Percentiles rank a stretch among this genome's conserved stretches.
phyloP scores from a whole-genome alignment of 2,329 filamentous ascomycete species.

The Trichoderma breve region DNA sequence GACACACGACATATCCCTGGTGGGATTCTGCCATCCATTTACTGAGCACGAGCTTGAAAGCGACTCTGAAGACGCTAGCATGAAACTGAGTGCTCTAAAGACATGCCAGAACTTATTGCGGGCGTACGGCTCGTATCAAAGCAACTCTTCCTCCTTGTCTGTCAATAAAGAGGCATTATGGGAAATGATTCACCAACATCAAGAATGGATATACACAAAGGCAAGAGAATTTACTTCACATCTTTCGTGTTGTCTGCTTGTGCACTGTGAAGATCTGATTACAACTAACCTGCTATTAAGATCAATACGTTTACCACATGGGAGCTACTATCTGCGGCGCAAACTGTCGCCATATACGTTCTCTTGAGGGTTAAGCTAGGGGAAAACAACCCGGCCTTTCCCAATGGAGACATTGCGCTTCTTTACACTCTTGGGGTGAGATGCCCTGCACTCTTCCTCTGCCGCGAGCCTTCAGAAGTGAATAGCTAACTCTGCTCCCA shows the following conservation, averaged over 20 bases:
- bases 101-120: neutral
- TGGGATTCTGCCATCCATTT: neutral
- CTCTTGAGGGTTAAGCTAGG: constrained; percentile 11
- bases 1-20: neutral
- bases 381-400: neutral
- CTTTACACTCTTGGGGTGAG: constrained; percentile 16
- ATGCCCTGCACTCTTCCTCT: neutral
- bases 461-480: neutral
- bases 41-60: neutral
- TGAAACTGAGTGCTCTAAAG: neutral
- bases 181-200: constrained; percentile 13
- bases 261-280: neutral
- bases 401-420: constrained; percentile 14
- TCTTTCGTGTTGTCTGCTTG: neutral
- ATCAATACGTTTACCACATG: neutral
- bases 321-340: constrained; percentile 10
- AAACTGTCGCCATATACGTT: neutral
- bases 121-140: neutral
- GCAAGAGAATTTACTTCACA: neutral
- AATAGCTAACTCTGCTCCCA: neutral
- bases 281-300: neutral
- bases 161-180: neutral
- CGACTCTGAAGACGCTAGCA: neutral
- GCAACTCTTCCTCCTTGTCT: neutral
- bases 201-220: constrained; percentile 16